phyloP scores from a whole-genome alignment of 345 rosid species.

The Microcos paniculata region DNA sequence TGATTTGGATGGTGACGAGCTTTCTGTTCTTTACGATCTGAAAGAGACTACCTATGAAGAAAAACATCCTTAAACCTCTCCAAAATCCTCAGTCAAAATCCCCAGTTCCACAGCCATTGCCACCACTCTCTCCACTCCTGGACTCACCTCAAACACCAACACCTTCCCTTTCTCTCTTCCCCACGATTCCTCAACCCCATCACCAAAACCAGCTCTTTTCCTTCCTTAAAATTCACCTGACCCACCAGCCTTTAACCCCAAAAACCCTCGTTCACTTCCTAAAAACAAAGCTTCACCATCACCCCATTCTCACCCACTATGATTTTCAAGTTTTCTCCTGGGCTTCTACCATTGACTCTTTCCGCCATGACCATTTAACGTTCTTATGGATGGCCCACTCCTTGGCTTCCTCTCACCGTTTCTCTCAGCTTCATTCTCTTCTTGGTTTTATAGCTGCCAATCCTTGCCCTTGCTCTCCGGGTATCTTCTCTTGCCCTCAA shows the following conservation, averaged over 20 bases:
- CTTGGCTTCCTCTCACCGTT: conserved; percentile 65
- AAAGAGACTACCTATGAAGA: conserved; percentile 34
- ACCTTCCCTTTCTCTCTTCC: conserved; percentile 63
- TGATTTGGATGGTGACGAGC: background rate
- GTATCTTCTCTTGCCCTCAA: conserved; percentile 83
- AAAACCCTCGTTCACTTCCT: conserved; percentile 59
- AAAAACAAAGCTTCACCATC: conserved; percentile 71
- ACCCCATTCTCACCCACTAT: conserved; percentile 68
- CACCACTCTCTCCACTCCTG: conserved; percentile 41
- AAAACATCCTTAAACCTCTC: conserved; percentile 43
- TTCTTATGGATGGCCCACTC: conserved; percentile 75
- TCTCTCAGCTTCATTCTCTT: conserved; percentile 49
- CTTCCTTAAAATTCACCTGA: conserved; percentile 61
- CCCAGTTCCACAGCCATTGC: conserved; percentile 26
- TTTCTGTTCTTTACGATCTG: background rate
- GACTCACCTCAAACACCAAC: conserved; percentile 43
- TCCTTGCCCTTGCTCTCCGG: conserved; percentile 82
- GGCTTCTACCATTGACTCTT: conserved; percentile 74
- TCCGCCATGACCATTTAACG: conserved; percentile 77
- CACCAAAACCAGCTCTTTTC: conserved; percentile 40
- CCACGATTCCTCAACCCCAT: conserved; percentile 34
- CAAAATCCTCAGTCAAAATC: conserved; percentile 20
- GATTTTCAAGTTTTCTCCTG: conserved; percentile 76
- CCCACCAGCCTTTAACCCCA: conserved; percentile 49
- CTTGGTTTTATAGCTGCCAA: conserved; percentile 58